Conservation (phyloP, 1,284 basidiomycete genomes). For the Tilletia setariae region DNA sequence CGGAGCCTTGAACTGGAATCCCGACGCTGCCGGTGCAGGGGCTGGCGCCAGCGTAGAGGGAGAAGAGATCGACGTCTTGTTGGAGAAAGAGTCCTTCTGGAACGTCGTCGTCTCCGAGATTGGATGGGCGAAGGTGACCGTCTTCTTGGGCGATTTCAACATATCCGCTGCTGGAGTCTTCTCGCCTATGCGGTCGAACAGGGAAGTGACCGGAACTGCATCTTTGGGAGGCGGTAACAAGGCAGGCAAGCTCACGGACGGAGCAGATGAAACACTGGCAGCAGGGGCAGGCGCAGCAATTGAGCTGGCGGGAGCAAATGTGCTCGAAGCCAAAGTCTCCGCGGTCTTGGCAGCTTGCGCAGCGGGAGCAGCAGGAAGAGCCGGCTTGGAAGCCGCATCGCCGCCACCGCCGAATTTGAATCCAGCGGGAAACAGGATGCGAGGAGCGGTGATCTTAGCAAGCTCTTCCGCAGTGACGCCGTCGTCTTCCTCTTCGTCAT, state of each 20-base stretch:
- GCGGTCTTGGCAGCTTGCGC: background rate
- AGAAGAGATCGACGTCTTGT: background rate
- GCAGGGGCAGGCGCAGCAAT: background rate
- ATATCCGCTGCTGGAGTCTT: background rate
- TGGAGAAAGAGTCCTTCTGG: background rate
- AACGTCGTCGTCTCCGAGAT: conserved; percentile 4
- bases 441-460: conserved; percentile 49
- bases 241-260: background rate
- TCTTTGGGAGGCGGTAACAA: background rate
- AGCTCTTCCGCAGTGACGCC: conserved; percentile 43
- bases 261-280: background rate
- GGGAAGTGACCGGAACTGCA: background rate
- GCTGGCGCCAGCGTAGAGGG: background rate
- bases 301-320: background rate
- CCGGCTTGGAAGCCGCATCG: background rate
- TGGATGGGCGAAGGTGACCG: background rate
- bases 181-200: conserved; percentile 3
- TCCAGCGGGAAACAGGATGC: conserved; percentile 42
- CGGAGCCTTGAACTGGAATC: background rate
- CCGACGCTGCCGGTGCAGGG: background rate
- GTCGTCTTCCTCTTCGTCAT: conserved; percentile 48
- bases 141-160: background rate
- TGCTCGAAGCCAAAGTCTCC: background rate
- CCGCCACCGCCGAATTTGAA: conserved; percentile 37
- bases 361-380: background rate